These are phyloP conservation scores for Rhodotorula sp. DNA, from an alignment of 1,284 basidiomycete genomes.

Conservation along the genomic window DNA sequence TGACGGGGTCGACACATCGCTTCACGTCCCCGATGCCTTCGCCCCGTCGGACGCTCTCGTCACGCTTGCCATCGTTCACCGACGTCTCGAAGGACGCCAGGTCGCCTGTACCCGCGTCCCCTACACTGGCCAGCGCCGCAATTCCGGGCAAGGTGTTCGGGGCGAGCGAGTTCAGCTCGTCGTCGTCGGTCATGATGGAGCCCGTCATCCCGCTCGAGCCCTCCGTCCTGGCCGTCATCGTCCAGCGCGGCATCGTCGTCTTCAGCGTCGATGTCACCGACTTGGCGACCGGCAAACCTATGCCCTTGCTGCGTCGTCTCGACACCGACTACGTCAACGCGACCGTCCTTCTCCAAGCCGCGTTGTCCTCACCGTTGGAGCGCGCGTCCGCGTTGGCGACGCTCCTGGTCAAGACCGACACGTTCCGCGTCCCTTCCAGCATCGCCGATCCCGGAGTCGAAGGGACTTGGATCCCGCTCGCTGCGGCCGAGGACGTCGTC, in stretches of 20 bases:
- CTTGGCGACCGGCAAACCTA: background rate
- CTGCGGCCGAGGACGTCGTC: slow-evolving; percentile 9
- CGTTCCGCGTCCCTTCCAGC: slow-evolving; percentile 11
- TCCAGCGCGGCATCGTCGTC: slow-evolving; percentile 20
- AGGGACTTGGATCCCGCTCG: slow-evolving; percentile 19
- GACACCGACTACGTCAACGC: slow-evolving; percentile 29
- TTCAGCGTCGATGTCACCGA: slow-evolving; percentile 15
- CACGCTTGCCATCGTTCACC: background rate
- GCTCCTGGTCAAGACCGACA: slow-evolving; percentile 14
- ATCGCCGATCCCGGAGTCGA: background rate
- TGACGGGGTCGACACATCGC: slow-evolving; percentile 24
- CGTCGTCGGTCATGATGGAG: slow-evolving; percentile 6
- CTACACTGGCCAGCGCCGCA: background rate
- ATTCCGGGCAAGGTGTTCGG: background rate
- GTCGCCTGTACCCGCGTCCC: background rate
- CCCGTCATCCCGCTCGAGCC: slow-evolving; percentile 16
- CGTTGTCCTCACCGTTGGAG: slow-evolving; percentile 7
- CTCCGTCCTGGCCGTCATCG: slow-evolving; percentile 6
- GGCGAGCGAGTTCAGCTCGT: background rate
- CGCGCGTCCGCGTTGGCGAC: slow-evolving; percentile 9
- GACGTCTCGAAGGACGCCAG: slow-evolving; percentile 7
- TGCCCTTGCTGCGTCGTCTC: slow-evolving; percentile 21
- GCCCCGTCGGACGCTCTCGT: slow-evolving; percentile 3
- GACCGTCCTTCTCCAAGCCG: slow-evolving; percentile 16
- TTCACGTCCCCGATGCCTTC: slow-evolving; percentile 23